Evolutionary conservation across 768 basidiomycete genomes (phyloP).

Genomic region (Suillus plorans): DNA sequence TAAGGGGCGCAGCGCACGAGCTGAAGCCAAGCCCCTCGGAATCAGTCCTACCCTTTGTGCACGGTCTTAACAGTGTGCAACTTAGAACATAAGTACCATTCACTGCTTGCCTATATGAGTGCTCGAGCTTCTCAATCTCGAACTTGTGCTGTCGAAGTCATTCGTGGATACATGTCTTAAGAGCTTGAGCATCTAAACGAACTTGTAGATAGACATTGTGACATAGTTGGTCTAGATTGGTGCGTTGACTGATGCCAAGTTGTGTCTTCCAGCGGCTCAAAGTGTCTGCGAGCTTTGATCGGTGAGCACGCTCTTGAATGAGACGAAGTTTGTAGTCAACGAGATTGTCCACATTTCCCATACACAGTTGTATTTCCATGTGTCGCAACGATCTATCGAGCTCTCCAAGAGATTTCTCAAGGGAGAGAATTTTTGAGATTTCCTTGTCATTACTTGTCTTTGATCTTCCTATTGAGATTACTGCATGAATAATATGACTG

Average conservation of each 20-base stretch:
- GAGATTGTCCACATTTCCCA: not conserved
- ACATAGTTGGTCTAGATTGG: not conserved
- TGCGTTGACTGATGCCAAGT: not conserved
- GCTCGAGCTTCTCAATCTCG: not conserved
- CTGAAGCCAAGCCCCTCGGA: too few relatives aligned
- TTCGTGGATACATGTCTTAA: not conserved
- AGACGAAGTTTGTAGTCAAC: not conserved
- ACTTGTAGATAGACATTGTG: not conserved
- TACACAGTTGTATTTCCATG: not conserved
- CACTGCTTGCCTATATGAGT: not conserved
- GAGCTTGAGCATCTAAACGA: not conserved
- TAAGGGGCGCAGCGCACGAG: too few relatives aligned
- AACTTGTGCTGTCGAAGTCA: not conserved
- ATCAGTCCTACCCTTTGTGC: too few relatives aligned
- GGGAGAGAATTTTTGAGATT: not conserved
- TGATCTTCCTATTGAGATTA: not conserved
- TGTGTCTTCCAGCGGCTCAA: not conserved
- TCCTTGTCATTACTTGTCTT: not conserved
- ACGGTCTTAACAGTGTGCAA: too few relatives aligned
- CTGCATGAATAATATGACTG: not conserved
- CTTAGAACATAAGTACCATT: not conserved
- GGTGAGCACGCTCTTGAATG: not conserved
- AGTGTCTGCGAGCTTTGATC: not conserved
- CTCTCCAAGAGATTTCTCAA: not conserved
- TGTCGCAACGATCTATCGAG: not conserved